Base-by-base conservation (phyloP, 108 stramenopile species). In the Cyclotella distinguenda region DNA sequence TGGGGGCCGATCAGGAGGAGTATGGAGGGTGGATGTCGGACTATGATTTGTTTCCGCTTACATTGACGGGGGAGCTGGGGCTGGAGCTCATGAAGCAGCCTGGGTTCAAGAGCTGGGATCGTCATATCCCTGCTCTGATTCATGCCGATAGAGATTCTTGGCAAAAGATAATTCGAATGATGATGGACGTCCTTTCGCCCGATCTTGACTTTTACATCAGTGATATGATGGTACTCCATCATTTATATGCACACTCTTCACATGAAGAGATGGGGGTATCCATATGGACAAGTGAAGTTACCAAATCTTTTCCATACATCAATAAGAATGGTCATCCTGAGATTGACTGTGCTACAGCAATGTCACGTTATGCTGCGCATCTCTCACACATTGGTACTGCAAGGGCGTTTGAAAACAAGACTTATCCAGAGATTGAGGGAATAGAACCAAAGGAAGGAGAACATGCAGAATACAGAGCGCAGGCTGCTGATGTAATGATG, bases 21-120 rank as follows among this genome's bases (percentile, higher is more conserved):
- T 36, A 34, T 15, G 54, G 54, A 27, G 54, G 54, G 16, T 55
- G 54, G 40, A 42, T 42, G 40, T 16, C n/a, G n/a, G 40, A 42
- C 16, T 42, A 42, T 42, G 40, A 42, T 42, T 42, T 42, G 5
- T 42, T 42, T 16, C 40, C 40, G n/a, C 40, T 42, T 16, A 42
- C 40, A 16, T 16, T 42, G n/a, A 42, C 40, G 4, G 2, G 40
- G 40, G 40, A 42, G 40, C 13, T 13, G 40, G 40, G 40, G 16
- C 2, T 42, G 5, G 40, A 42, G 5, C 2, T 42, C 40, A 42
- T 42, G 40, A 42, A 42, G 5, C 40, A 42, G 5, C 2, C 40
- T 2, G 40, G 40, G 16, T 42, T 42, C 5, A 42, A 42, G 40
- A 16, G n/a, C 4, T 42, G 16, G 2, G 40, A 16, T 13, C n/a